Evolutionary conservation across 768 basidiomycete species (phyloP), one percentile per base, ranked within the genome.

Genomic region (Mycena epipterygia): DNA sequence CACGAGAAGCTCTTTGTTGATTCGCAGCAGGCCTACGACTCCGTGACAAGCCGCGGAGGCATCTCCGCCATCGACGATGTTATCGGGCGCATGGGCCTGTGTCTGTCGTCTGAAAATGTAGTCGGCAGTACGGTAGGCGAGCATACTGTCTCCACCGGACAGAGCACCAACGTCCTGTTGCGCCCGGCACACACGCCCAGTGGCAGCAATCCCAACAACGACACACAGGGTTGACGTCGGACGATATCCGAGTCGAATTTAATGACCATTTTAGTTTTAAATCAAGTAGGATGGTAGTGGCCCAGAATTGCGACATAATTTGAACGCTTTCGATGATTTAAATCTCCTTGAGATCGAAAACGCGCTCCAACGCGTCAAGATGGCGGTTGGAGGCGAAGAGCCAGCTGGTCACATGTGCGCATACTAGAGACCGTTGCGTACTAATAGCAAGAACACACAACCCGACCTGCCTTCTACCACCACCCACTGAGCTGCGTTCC

Each of bases 21-120:
- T 70, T 79, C 83, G 6, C 62, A 78, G 19, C 77, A 75, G 33
- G 80, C 83, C 7, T 70, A 76, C 33, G 76, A 79, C 27, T 79
- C 79, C 7, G 74, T 61, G 25, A 57, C 71, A 27, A 53, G 62
- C 17, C 66, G 69, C 2, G 75, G 68, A 12, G 76, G 73, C 58
- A 64, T 75, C 25, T 73, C 75, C 25, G 72, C 66, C 1, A 75
- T 78, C 48, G 78, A 75, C 35, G 78, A 78, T 27, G 68, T 79
- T 23, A 65, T 77, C 21, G 68, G 58, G 37, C 72, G 76, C 19
- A 75, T 78, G 74, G 74, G 73, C 9, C 35, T 77, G 41, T 70
- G 35, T 14, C 48, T 65, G 48, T 11, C 48, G 19, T 23, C 59
- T 5, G 67, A 61, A 32, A 64, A 56, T 21, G 65, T 33, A 2